phyloP scores from a whole-genome alignment of 352 stramenopile species.

The Globisporangium emineosum region DNA sequence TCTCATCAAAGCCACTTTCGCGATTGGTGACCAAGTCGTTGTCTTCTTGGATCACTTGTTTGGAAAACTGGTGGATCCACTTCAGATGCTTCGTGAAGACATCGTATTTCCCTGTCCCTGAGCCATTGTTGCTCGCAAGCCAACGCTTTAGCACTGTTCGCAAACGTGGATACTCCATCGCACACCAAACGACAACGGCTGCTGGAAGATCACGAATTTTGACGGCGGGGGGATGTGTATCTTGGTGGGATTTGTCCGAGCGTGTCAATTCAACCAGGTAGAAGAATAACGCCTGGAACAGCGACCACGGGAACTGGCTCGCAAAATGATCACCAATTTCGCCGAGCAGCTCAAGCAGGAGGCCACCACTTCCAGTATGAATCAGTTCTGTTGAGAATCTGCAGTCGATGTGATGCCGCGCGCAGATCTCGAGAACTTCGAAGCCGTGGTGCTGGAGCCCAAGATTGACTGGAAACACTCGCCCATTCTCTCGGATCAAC shows the following conservation, averaged over 20 bases:
- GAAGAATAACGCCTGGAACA: conserved; percentile 7
- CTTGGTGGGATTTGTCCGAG: not conserved
- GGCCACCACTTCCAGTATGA: not conserved
- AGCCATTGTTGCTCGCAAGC: not conserved
- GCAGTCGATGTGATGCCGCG: conserved; percentile 2
- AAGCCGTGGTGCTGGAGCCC: conserved; percentile 16
- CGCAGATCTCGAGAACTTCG: conserved; percentile 16
- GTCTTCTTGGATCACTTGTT: not conserved
- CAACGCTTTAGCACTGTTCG: not conserved
- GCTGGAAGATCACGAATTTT: conserved; percentile 2
- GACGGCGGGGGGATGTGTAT: not conserved
- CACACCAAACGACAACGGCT: conserved; percentile 10
- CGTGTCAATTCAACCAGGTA: not conserved
- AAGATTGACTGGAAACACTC: not conserved
- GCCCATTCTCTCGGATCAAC: not conserved
- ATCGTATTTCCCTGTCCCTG: not conserved
- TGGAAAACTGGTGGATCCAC: conserved; percentile 5
- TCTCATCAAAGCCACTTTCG: not conserved
- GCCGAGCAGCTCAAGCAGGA: conserved; percentile 1
- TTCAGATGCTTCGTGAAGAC: conserved; percentile 3
- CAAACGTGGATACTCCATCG: conserved; percentile 4
- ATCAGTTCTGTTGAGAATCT: not conserved
- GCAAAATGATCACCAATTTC: conserved; percentile 5
- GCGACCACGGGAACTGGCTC: conserved; percentile 8
- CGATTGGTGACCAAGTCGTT: no score